A percentile compares a stretch with the other conserved stretches of the same genome.
Evolutionary conservation across 768 basidiomycete species (phyloP).

Genomic region (Plicaturopsis crispa): DNA sequence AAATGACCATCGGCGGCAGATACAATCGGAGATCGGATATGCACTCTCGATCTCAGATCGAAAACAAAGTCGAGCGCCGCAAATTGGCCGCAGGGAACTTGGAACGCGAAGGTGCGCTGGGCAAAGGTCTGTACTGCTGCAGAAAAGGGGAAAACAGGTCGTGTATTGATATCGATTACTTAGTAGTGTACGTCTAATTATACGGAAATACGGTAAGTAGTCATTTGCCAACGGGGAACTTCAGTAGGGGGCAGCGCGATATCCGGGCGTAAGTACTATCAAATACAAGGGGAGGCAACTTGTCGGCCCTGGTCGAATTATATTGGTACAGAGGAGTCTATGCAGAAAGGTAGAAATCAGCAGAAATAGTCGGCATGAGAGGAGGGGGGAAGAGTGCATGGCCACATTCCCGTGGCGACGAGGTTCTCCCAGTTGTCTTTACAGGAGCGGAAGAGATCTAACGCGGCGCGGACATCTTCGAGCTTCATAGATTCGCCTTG

Average conservation of each 20-base stretch:
- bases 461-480: slow-evolving; percentile 40
- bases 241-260: neutral
- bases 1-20: too few species aligned
- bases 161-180: too few species aligned
- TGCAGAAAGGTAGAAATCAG: slow-evolving; percentile 6
- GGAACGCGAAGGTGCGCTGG: too few species aligned
- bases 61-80: too few species aligned
- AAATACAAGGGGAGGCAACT: neutral
- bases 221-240: neutral
- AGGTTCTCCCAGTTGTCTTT: slow-evolving; percentile 41
- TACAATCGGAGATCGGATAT: too few species aligned
- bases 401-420: slow-evolving; percentile 39
- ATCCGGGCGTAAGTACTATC: neutral
- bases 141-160: too few species aligned
- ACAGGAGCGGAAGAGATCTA: slow-evolving; percentile 46
- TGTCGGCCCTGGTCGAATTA: neutral
- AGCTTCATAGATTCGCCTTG: slow-evolving; percentile 22
- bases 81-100: too few species aligned
- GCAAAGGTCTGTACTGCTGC: too few species aligned
- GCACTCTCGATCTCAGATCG: too few species aligned
- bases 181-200: too few species aligned
- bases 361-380: slow-evolving; percentile 25
- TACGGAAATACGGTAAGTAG: too few species aligned
- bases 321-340: neutral
- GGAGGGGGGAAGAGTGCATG: slow-evolving; percentile 36